Percentiles rank a stretch among this genome's conserved stretches.
phyloP scores from a whole-genome alignment of 2,329 filamentous ascomycete genomes.

The Beauveria bassiana region DNA sequence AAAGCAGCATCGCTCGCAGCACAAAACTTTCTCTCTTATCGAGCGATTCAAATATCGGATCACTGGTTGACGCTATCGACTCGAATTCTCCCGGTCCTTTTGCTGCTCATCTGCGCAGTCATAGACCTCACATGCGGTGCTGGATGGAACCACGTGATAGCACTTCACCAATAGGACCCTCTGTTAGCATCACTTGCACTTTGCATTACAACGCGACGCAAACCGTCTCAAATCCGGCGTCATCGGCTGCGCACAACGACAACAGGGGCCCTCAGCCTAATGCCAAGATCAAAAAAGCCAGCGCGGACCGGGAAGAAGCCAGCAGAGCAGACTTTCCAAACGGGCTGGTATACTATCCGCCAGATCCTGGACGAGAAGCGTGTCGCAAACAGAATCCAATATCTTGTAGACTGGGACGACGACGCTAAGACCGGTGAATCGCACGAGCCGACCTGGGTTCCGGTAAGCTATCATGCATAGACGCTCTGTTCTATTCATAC shows the following conservation, averaged over 20 bases:
- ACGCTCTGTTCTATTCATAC: background rate
- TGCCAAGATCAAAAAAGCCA: slow-evolving; percentile 3
- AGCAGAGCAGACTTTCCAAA: slow-evolving; percentile 15
- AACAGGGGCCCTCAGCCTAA: slow-evolving; percentile 15
- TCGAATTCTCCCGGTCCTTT: background rate
- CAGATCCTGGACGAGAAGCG: slow-evolving; percentile 28
- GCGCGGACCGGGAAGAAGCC: slow-evolving; percentile 2
- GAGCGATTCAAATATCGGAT: background rate
- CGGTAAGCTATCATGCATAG: slow-evolving; percentile 6
- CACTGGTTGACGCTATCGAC: background rate
- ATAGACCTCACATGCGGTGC: too few relatives aligned
- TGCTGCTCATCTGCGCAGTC: background rate
- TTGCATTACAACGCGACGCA: slow-evolving; percentile 15
- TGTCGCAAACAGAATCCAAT: slow-evolving; percentile 21
- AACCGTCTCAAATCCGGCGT: slow-evolving; percentile 26
- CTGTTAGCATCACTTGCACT: background rate
- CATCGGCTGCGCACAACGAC: slow-evolving; percentile 22
- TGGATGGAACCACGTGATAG: slow-evolving; percentile 14
- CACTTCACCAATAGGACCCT: background rate
- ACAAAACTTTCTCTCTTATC: background rate
- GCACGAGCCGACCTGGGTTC: slow-evolving; percentile 28
- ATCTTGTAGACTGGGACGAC: slow-evolving; percentile 32
- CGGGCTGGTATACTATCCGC: slow-evolving; percentile 27
- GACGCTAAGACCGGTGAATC: slow-evolving; percentile 23
- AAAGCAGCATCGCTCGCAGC: background rate